Conservation (phyloP, 78 protist genomes). For the Tieghemostelium lacteum region DNA sequence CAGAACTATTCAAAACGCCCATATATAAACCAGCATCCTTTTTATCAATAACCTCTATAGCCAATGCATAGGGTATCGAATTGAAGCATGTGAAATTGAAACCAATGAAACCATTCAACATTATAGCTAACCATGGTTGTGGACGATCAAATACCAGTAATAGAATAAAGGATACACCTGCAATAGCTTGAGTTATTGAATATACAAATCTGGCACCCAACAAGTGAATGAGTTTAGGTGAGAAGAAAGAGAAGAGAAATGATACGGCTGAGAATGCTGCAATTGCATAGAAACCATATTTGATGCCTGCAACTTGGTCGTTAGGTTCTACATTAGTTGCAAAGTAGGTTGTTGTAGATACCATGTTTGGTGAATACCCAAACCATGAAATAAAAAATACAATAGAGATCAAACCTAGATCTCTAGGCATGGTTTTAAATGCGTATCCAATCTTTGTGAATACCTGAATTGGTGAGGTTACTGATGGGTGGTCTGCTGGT, state of each 20-base stretch:
- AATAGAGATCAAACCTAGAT: conserved; percentile 28
- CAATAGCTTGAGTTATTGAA: conserved; percentile 19
- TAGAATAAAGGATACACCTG: conserved; percentile 43
- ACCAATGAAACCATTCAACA: conserved; percentile 38
- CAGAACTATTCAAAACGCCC: conserved; percentile 78
- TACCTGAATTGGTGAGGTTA: conserved; percentile 28
- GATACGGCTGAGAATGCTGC: conserved; percentile 35
- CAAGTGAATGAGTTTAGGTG: not conserved
- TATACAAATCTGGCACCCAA: conserved; percentile 21
- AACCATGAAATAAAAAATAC: conserved; percentile 75
- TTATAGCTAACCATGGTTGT: conserved; percentile 21
- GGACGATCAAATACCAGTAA: conserved; percentile 20
- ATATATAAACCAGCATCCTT: conserved; percentile 76
- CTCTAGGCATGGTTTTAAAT: conserved; percentile 39
- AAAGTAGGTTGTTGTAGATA: conserved; percentile 39
- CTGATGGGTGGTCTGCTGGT: not conserved
- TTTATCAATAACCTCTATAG: not conserved
- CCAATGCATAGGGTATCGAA: conserved; percentile 56
- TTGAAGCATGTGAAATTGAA: conserved; percentile 45
- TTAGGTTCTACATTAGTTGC: conserved; percentile 23
- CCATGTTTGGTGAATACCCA: conserved; percentile 76
- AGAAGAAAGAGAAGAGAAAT: conserved; percentile 48
- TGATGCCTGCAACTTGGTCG: conserved; percentile 13
- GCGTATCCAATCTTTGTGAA: conserved; percentile 25
- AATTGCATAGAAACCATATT: conserved; percentile 68